A percentile compares a stretch with the other conserved stretches of the same genome.
Evolutionary conservation across 768 basidiomycete genomes (phyloP).

Genomic region (Trametes elegans): DNA sequence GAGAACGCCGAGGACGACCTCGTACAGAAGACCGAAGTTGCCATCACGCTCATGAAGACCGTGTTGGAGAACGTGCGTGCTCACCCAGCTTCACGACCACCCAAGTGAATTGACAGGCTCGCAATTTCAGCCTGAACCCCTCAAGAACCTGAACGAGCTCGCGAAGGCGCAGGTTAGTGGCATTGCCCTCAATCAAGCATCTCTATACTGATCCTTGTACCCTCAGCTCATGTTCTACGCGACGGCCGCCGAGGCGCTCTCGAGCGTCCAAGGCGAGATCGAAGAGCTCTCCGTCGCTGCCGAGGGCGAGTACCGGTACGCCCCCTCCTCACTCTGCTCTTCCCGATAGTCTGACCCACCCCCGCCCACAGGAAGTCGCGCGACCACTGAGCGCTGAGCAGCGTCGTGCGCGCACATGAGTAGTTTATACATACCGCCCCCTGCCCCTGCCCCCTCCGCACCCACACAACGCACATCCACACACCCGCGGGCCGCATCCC

Average conservation of each 20-base stretch:
- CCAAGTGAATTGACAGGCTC: not conserved
- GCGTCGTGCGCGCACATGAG: not conserved
- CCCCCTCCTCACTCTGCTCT: not conserved
- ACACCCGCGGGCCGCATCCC: no score
- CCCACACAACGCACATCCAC: no score
- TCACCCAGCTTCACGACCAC: not conserved
- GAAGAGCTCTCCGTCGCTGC: conserved; percentile 92
- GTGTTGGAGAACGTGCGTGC: conserved; percentile 89
- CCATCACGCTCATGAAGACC: conserved; percentile 96
- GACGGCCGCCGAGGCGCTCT: conserved; percentile 75
- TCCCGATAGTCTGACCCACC: not conserved
- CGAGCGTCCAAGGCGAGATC: conserved; percentile 84
- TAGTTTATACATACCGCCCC: not conserved
- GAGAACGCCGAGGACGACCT: conserved; percentile 95
- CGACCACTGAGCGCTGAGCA: conserved; percentile 62
- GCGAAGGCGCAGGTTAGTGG: conserved; percentile 83
- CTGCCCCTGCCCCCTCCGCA: no score
- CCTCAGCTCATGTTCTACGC: conserved; percentile 75
- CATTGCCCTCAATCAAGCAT: no score
- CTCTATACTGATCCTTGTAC: no score
- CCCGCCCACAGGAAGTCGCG: conserved; percentile 70
- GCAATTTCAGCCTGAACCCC: conserved; percentile 86
- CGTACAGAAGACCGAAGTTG: conserved; percentile 97
- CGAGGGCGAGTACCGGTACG: conserved; percentile 90
- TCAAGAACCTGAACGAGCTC: conserved; percentile 92